A percentile compares a stretch with the other conserved stretches of the same genome.
phyloP scores from a whole-genome alignment of 108 stramenopile species.

The Hondaea fermentalgiana region DNA sequence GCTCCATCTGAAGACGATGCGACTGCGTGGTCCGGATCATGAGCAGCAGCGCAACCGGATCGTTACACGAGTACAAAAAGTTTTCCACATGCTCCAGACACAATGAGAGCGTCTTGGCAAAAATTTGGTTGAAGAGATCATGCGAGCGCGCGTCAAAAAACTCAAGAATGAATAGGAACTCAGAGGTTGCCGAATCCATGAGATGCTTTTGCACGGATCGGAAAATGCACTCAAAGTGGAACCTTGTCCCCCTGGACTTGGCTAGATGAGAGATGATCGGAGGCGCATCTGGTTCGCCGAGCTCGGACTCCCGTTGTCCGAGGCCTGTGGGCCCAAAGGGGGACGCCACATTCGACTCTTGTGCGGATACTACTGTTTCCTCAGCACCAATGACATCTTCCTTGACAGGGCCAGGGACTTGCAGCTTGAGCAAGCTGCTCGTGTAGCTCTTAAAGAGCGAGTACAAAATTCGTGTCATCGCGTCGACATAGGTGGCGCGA shows the following conservation, averaged over 20 bases:
- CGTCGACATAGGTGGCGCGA: slow-evolving; percentile 75
- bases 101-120: slow-evolving; percentile 67
- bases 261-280: slow-evolving; percentile 88
- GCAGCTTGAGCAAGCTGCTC: slow-evolving; percentile 77
- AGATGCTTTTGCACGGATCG: slow-evolving; percentile 84
- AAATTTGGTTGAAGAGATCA: slow-evolving; percentile 74
- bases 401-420: slow-evolving; percentile 69
- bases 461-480: slow-evolving; percentile 81
- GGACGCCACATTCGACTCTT: neutral
- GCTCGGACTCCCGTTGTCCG: slow-evolving; percentile 29
- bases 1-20: slow-evolving; percentile 74
- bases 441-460: slow-evolving; percentile 88
- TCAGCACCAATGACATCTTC: slow-evolving; percentile 90
- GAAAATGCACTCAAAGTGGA: slow-evolving; percentile 87
- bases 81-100: slow-evolving; percentile 92
- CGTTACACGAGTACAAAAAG: slow-evolving; percentile 81
- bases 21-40: slow-evolving; percentile 92
- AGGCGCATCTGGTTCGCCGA: slow-evolving; percentile 40
- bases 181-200: slow-evolving; percentile 88
- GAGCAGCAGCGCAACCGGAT: slow-evolving; percentile 83
- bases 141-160: slow-evolving; percentile 67
- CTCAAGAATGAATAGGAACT: slow-evolving; percentile 83
- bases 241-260: slow-evolving; percentile 60
- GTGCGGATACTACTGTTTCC: neutral
- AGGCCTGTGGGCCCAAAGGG: neutral